These are phyloP conservation scores for Ormosia semicastrata DNA, from an alignment of 306 rosid species.

Conservation along the genomic window DNA sequence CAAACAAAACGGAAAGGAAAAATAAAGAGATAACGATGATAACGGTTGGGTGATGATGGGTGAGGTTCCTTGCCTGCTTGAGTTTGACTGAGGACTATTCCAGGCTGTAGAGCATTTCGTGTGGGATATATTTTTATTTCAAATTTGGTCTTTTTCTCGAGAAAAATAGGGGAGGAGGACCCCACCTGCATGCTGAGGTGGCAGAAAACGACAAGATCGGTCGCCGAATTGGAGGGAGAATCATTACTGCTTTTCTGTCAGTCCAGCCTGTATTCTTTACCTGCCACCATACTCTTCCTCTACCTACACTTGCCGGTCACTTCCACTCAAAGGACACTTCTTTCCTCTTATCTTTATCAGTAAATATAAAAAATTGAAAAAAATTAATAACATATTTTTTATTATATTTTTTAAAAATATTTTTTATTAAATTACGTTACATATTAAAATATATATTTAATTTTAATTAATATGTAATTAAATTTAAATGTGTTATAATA, in stretches of 20 bases:
- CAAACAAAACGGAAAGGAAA: background rate
- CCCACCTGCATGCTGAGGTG: constrained; percentile 44
- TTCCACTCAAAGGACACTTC: background rate
- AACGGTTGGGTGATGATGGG: constrained; percentile 52
- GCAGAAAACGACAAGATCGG: constrained; percentile 71
- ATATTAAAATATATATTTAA: no score
- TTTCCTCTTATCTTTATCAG: constrained; percentile 23
- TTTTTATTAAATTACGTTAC: no score
- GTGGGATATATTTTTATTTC: constrained; percentile 16
- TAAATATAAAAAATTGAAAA: no score
- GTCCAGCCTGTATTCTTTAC: constrained; percentile 83
- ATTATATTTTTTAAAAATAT: no score
- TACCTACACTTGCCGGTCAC: constrained; percentile 39
- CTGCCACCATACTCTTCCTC: constrained; percentile 50
- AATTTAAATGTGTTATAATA: no score
- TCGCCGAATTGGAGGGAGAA: constrained; percentile 81
- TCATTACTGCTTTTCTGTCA: constrained; percentile 70
- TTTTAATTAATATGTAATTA: no score
- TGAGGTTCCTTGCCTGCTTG: constrained; percentile 34
- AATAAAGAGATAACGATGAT: constrained; percentile 58
- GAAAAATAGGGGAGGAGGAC: background rate
- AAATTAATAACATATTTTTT: no score
- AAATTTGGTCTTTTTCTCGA: background rate
- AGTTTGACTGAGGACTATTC: constrained; percentile 59
- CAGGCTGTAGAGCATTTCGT: constrained; percentile 70